These are phyloP conservation scores for Verbena officinalis DNA, from an alignment of 257 asterid species.

Conservation along the genomic window DNA sequence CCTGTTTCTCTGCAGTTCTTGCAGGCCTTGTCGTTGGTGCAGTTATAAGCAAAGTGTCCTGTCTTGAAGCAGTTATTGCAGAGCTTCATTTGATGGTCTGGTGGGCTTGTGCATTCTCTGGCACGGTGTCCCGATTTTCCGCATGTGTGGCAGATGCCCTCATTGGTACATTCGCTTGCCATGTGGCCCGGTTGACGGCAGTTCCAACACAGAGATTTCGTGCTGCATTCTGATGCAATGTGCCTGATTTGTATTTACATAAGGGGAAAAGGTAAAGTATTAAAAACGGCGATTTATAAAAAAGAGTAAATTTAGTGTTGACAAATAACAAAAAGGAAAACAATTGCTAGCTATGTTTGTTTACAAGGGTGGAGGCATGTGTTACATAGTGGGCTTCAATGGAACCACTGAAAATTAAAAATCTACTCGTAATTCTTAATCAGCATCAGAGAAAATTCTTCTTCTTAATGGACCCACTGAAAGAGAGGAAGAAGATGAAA, in stretches of 20 bases:
- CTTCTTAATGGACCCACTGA: too few relatives aligned
- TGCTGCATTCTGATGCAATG: conserved; percentile 53
- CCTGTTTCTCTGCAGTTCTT: conserved; percentile 80
- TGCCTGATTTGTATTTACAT: conserved; percentile 61
- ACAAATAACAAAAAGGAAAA: neutral
- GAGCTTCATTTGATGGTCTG: conserved; percentile 62
- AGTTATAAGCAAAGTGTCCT: conserved; percentile 74
- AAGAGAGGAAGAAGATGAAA: too few relatives aligned
- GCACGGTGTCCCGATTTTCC: conserved; percentile 87
- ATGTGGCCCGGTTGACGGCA: conserved; percentile 84
- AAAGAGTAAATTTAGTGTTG: too few relatives aligned
- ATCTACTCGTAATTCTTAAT: too few relatives aligned
- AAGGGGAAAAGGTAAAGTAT: conserved; percentile 19
- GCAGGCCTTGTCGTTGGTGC: conserved; percentile 83
- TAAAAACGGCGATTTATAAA: too few relatives aligned
- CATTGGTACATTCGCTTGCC: conserved; percentile 78
- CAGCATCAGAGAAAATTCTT: too few relatives aligned
- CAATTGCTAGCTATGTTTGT: neutral
- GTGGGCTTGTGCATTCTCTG: conserved; percentile 64
- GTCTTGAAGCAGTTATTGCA: conserved; percentile 88
- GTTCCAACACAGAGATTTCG: conserved; percentile 60
- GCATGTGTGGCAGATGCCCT: conserved; percentile 82
- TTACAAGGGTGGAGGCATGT: too few relatives aligned
- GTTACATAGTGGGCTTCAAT: too few relatives aligned
- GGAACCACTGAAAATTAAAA: too few relatives aligned